A percentile compares a stretch with the other conserved stretches of the same genome.
These are phyloP conservation scores for Globisporangium lucens DNA, from an alignment of 352 stramenopile genomes.

Conservation along the genomic window DNA sequence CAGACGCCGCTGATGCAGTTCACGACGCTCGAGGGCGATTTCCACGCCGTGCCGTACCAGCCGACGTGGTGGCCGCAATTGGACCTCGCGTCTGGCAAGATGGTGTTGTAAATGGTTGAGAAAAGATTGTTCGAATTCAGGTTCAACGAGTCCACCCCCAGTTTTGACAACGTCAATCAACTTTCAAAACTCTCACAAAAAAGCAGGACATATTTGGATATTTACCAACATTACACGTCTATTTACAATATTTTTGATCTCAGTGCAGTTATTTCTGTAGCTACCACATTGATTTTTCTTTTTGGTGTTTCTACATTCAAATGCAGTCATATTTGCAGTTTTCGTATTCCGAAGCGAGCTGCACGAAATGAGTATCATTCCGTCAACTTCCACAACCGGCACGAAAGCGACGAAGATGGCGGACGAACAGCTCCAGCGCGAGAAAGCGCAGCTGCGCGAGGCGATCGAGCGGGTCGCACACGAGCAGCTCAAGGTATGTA, in stretches of 20 bases:
- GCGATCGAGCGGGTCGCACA: constrained; percentile 32
- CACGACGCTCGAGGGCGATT: constrained; percentile 57
- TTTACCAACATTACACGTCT: not conserved
- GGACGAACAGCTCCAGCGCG: constrained; percentile 19
- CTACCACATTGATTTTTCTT: too few relatives aligned
- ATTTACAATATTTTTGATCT: not conserved
- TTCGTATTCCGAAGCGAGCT: not conserved
- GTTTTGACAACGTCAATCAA: not conserved
- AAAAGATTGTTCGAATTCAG: not conserved
- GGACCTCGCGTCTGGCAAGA: constrained; percentile 74
- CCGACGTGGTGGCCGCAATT: constrained; percentile 73
- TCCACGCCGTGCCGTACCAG: constrained; percentile 68
- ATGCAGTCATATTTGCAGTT: not conserved
- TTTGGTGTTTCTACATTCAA: too few relatives aligned
- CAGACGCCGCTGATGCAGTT: constrained; percentile 51
- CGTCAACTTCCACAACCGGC: constrained; percentile 1
- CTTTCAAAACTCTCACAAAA: not conserved
- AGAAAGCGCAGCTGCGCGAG: constrained; percentile 33
- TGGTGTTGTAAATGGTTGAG: constrained; percentile 39
- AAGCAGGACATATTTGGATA: not conserved
- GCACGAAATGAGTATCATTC: not conserved
- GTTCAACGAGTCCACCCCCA: not conserved
- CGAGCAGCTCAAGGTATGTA: constrained; percentile 34
- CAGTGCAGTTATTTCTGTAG: too few relatives aligned
- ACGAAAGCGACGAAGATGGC: not conserved